Evolutionary conservation across 108 stramenopile species (phyloP), one percentile per base, ranked within the genome.

Genomic region (Pinguiococcus pyrenoidosus): DNA sequence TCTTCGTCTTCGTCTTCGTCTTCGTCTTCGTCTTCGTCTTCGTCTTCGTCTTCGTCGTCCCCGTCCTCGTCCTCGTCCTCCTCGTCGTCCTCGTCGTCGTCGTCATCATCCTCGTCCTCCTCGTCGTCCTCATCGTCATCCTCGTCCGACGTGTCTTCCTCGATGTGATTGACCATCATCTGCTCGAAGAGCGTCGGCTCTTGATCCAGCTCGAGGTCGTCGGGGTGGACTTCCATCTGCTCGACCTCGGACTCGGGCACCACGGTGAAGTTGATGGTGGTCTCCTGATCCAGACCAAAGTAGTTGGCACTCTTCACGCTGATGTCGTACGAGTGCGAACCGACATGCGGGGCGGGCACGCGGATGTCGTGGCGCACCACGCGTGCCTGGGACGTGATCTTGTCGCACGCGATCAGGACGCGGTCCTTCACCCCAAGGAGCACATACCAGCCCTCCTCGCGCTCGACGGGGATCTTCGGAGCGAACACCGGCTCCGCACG

Each of bases 121-220:
- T 6, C 78, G 4, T 59, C 62, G 14, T 77, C 77, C 23, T 75
- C 76, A 42, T 82, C 80, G 43, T 79, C 77, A 39, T 78, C 76
- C 39, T 78, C 77, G 9, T 83, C 82, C 27, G 71, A 71, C 46
- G 81, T 80, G 22, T 52, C 63, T 32, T 92, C 89, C 34, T 85
- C 75, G 48, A 87, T 87, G 49, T 84, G 73, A 36, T 89, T 84
- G 18, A 77, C 82, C 37, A 82, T 84, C 76, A 89, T 63, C 52
- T 88, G 81, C 70, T 97, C 95, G 63, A 97, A 97, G 64, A 97
- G 59, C 0, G 95, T 94, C 5, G 95, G 90, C 57, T 97, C 95
- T 42, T 97, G 89, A 57, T 97, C 95, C 32, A 97, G 66, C 49
- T 81, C 84, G 33, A 89, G 82, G 73, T 97, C 95, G 16, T 97